phyloP scores from a whole-genome alignment of 495 filamentous ascomycete species.

The Talaromyces thailandensis region DNA sequence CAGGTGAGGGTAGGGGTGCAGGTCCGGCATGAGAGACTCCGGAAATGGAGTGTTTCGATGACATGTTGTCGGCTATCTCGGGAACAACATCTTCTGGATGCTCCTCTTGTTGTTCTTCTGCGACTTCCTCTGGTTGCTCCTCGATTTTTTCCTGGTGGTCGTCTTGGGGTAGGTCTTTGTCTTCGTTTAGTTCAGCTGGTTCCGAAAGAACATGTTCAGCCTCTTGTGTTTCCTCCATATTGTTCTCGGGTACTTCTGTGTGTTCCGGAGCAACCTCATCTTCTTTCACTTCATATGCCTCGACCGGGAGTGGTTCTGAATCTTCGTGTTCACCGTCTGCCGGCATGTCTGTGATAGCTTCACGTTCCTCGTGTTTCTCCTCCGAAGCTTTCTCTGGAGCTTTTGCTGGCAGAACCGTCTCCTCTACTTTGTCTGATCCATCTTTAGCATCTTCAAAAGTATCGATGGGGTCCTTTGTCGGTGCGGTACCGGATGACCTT shows the following conservation, averaged over 20 bases:
- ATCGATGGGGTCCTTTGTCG: neutral
- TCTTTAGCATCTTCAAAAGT: neutral
- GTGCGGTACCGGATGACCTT: neutral
- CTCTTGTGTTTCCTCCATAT: neutral
- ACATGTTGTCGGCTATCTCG: neutral
- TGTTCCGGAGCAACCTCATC: neutral
- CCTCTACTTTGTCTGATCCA: neutral
- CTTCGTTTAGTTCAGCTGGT: neutral
- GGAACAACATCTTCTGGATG: neutral
- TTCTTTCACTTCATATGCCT: neutral
- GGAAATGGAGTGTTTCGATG: neutral
- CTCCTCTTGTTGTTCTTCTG: neutral
- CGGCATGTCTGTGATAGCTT: neutral
- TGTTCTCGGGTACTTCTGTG: neutral
- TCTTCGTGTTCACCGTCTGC: neutral
- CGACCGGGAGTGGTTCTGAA: neutral
- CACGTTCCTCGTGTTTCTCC: neutral
- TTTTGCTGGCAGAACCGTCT: neutral
- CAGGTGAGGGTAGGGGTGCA: conserved; percentile 24
- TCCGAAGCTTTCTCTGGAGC: neutral
- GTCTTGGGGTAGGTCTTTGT: neutral
- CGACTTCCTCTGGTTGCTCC: neutral
- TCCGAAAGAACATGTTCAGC: neutral
- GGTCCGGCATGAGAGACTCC: conserved; percentile 9
- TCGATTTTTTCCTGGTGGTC: neutral